Conservation (phyloP, 2,329 filamentous ascomycete genomes). For the Venturia nashicola region DNA sequence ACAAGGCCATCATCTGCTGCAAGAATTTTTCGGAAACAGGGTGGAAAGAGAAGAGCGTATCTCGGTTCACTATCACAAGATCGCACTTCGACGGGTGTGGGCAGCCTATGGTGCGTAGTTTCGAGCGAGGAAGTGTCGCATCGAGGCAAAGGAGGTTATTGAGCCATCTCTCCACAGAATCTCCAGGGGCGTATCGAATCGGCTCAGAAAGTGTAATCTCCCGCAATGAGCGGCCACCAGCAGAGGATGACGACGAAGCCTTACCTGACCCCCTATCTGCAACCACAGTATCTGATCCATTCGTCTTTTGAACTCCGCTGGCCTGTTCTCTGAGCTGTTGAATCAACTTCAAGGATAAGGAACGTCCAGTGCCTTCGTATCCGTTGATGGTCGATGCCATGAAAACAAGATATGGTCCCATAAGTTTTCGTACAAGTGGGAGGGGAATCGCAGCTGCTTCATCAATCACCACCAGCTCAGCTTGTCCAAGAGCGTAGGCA, state of each 20-base stretch:
- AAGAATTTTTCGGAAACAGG: constrained; percentile 94
- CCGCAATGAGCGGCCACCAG: constrained; percentile 62
- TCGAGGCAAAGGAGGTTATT: constrained; percentile 91
- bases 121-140: constrained; percentile 72
- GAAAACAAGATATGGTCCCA: constrained; percentile 95
- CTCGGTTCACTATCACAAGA: constrained; percentile 85
- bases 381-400: constrained; percentile 99
- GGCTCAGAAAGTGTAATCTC: constrained; percentile 91
- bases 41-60: constrained; percentile 96
- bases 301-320: constrained; percentile 45
- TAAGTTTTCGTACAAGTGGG: constrained; percentile 81
- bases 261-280: constrained; percentile 71
- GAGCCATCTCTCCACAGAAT: constrained; percentile 90
- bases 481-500: constrained; percentile 86
- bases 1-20: constrained; percentile 95
- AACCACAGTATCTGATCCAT: constrained; percentile 47
- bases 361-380: constrained; percentile 93
- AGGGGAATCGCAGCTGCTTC: constrained; percentile 94
- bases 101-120: constrained; percentile 60
- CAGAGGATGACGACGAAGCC: constrained; percentile 22
- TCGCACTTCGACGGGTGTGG: constrained; percentile 88
- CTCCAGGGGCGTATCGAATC: constrained; percentile 85
- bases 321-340: constrained; percentile 95
- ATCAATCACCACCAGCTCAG: constrained; percentile 90
- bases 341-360: constrained; percentile 88